Evolutionary conservation across 768 basidiomycete species (phyloP).

Genomic region (Mycena rosella): DNA sequence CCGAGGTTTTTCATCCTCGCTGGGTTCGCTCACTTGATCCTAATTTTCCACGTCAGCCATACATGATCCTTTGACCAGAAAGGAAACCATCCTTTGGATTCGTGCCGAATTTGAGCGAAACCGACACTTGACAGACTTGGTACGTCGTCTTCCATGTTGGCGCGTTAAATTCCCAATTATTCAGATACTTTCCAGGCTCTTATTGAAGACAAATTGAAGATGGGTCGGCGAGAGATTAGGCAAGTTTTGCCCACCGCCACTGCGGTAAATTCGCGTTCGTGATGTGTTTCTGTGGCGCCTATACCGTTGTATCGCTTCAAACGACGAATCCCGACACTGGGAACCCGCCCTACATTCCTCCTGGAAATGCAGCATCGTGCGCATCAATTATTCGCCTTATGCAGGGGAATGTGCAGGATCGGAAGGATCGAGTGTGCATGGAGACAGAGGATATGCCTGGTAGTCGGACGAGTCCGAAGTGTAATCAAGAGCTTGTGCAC

Average conservation of each 20-base stretch:
- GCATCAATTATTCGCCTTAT: too few species aligned
- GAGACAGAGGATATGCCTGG: too few species aligned
- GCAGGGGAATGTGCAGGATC: too few species aligned
- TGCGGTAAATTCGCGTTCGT: neutral
- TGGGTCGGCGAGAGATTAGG: constrained; percentile 70
- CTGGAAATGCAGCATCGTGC: too few species aligned
- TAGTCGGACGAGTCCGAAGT: too few species aligned
- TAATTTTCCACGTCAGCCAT: constrained; percentile 59
- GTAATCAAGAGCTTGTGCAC: neutral
- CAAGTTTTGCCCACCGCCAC: constrained; percentile 62
- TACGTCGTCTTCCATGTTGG: constrained; percentile 46
- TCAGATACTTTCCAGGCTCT: constrained; percentile 53
- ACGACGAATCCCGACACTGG: neutral
- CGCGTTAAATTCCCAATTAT: neutral
- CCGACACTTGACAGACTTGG: constrained; percentile 67
- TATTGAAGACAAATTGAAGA: constrained; percentile 72
- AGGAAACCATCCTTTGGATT: constrained; percentile 80
- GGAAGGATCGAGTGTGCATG: too few species aligned
- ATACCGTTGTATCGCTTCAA: neutral
- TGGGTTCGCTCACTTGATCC: too few species aligned
- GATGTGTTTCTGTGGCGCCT: too few species aligned
- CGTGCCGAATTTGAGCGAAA: constrained; percentile 79
- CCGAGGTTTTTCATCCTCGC: constrained; percentile 24
- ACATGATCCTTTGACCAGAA: constrained; percentile 68
- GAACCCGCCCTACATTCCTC: too few species aligned